Conservation (phyloP, 176 grass and related monocot genomes). For the Pontederia crassipes region DNA sequence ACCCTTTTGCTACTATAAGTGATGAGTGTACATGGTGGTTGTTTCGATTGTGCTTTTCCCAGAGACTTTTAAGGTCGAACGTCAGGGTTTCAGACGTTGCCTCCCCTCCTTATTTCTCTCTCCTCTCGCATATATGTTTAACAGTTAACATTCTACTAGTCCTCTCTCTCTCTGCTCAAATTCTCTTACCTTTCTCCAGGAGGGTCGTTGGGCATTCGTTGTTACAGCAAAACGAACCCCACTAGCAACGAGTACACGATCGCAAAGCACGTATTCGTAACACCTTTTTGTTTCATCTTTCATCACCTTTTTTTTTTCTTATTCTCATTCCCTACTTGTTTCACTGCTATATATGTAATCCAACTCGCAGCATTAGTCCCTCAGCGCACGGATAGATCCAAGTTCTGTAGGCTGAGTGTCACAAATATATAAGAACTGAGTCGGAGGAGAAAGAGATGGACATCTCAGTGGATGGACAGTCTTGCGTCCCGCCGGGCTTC, state of each 20-base stretch:
- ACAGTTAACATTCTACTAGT: not conserved
- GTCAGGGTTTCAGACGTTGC: conserved; percentile 45
- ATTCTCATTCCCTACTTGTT: too few relatives aligned
- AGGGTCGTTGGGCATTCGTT: conserved; percentile 71
- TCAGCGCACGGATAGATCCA: conserved; percentile 8
- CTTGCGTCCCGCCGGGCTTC: conserved; percentile 75
- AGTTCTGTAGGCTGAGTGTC: not conserved
- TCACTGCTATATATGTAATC: too few relatives aligned
- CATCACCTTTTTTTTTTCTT: conserved; percentile 17
- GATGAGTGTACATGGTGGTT: not conserved
- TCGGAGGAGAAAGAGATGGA: conserved; percentile 32
- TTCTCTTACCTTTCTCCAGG: not conserved
- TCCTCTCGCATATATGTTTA: not conserved
- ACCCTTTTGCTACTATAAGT: not conserved
- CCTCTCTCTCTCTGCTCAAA: not conserved
- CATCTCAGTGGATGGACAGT: conserved; percentile 85
- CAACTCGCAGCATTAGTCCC: conserved; percentile 8
- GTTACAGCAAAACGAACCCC: conserved; percentile 58
- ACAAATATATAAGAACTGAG: not conserved
- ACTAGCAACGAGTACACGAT: conserved; percentile 29
- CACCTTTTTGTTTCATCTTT: conserved; percentile 48
- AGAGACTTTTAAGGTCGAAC: conserved; percentile 49
- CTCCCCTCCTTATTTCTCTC: conserved; percentile 24
- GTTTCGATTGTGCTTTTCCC: conserved; percentile 30
- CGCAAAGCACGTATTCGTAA: conserved; percentile 53